phyloP scores from a whole-genome alignment of 176 grass and related monocot species.

The Oropetium thomaeum region DNA sequence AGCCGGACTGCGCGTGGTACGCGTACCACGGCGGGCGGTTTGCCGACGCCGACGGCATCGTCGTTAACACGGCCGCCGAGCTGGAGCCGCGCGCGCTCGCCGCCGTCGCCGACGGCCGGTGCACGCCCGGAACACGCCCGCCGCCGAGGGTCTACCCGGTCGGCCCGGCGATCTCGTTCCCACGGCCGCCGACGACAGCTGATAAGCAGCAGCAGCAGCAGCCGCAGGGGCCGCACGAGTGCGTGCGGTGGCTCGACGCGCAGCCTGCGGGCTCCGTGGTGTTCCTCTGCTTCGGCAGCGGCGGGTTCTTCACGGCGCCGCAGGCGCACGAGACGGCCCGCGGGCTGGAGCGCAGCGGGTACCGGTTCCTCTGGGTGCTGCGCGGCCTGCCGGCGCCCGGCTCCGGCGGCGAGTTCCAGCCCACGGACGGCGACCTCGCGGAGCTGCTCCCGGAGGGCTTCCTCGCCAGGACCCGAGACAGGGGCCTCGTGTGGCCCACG shows the following conservation, averaged over 20 bases:
- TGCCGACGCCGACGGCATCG: neutral
- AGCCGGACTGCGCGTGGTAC: neutral
- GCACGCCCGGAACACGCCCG: neutral
- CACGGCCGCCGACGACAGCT: too few relatives aligned
- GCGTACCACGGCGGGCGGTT: neutral
- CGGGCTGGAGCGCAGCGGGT: neutral
- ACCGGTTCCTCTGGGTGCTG: constrained; percentile 25
- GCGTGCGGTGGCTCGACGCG: constrained; percentile 47
- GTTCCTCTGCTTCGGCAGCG: constrained; percentile 64
- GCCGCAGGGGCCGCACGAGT: neutral
- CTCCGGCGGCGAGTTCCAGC: neutral
- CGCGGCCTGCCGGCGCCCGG: neutral
- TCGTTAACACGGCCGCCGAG: constrained; percentile 26
- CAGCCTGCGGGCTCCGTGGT: constrained; percentile 47
- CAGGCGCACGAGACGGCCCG: neutral
- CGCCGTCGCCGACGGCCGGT: neutral
- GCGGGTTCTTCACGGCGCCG: neutral
- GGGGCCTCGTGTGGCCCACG: constrained; percentile 27
- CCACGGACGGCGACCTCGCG: neutral
- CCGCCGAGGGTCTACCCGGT: neutral
- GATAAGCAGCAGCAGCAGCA: too few relatives aligned
- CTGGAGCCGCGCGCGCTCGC: neutral
- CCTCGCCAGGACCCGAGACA: constrained; percentile 11
- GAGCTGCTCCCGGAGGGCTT: constrained; percentile 34
- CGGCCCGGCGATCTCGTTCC: constrained; percentile 2